Evolutionary conservation across 768 basidiomycete species (phyloP).

Genomic region (Suillus paluster): DNA sequence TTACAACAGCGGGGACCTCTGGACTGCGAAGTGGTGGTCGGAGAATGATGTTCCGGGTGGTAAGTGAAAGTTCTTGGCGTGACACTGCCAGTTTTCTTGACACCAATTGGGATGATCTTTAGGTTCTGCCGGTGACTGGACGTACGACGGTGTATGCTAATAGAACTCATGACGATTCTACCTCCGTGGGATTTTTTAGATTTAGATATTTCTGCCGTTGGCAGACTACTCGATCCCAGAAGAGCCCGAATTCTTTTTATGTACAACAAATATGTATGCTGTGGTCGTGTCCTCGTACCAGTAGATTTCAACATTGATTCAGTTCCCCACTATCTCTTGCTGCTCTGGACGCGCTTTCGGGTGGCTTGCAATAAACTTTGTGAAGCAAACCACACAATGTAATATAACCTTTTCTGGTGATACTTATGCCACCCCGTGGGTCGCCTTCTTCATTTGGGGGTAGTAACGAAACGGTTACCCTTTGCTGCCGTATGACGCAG

Average conservation of each 20-base stretch:
- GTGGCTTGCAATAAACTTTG: neutral
- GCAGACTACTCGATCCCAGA: neutral
- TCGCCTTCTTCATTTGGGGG: too few species aligned
- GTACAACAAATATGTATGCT: neutral
- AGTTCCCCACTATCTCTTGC: neutral
- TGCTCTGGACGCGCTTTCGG: too few species aligned
- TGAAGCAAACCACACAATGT: too few species aligned
- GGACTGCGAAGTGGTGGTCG: conserved; percentile 56
- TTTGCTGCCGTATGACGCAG: too few species aligned
- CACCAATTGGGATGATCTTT: conserved; percentile 1
- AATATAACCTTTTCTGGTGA: too few species aligned
- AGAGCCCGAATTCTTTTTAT: neutral
- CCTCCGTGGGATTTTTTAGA: neutral
- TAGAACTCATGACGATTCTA: neutral
- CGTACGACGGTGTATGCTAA: conserved; percentile 36
- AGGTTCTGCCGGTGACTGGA: conserved; percentile 36
- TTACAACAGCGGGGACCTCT: conserved; percentile 46
- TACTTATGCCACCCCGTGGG: too few species aligned
- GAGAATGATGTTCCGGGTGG: conserved; percentile 43
- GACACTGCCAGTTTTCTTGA: neutral
- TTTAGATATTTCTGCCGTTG: neutral
- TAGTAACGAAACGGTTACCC: too few species aligned
- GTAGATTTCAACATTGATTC: neutral
- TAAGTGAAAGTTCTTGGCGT: conserved; percentile 21
- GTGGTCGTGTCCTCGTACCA: neutral